Conservation (phyloP, 495 filamentous ascomycete species). For the Baudoinia panamericana region DNA sequence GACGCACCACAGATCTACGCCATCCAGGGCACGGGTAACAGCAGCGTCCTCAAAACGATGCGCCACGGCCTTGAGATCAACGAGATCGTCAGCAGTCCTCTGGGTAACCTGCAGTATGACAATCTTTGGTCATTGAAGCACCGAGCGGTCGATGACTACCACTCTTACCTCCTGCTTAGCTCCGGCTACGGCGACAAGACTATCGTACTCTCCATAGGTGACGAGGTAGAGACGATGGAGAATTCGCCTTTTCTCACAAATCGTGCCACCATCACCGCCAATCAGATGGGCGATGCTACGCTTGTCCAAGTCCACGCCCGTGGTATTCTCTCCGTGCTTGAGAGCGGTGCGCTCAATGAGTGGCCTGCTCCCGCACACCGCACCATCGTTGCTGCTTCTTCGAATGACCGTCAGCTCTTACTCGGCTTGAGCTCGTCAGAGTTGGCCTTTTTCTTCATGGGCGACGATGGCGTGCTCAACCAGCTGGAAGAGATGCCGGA, state of each 20-base stretch:
- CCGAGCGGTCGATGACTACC: conserved; percentile 66
- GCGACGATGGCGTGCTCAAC: conserved; percentile 73
- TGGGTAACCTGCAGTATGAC: conserved; percentile 63
- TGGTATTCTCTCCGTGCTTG: conserved; percentile 78
- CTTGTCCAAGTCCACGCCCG: conserved; percentile 90
- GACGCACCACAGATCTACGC: conserved; percentile 96
- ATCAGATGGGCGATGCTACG: conserved; percentile 86
- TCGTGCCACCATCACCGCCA: conserved; percentile 78
- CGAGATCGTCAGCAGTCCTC: conserved; percentile 84
- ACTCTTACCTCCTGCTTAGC: conserved; percentile 61
- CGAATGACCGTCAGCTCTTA: conserved; percentile 85
- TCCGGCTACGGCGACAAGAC: conserved; percentile 50
- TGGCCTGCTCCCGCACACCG: conserved; percentile 90
- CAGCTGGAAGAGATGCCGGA: conserved; percentile 93
- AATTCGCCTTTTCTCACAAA: conserved; percentile 82
- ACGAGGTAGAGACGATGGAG: conserved; percentile 88
- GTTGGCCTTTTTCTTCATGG: conserved; percentile 97
- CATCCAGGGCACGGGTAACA: conserved; percentile 72
- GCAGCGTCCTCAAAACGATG: conserved; percentile 77
- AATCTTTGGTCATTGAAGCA: conserved; percentile 94
- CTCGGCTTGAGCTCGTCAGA: conserved; percentile 89
- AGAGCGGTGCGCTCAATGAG: conserved; percentile 73
- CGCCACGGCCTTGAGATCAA: conserved; percentile 88
- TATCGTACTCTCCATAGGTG: conserved; percentile 83
- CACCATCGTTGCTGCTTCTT: conserved; percentile 87